A percentile compares a stretch with the other conserved stretches of the same genome.
Evolutionary conservation across 2,329 filamentous ascomycete species (phyloP).

Genomic region (Claviceps purpurea): DNA sequence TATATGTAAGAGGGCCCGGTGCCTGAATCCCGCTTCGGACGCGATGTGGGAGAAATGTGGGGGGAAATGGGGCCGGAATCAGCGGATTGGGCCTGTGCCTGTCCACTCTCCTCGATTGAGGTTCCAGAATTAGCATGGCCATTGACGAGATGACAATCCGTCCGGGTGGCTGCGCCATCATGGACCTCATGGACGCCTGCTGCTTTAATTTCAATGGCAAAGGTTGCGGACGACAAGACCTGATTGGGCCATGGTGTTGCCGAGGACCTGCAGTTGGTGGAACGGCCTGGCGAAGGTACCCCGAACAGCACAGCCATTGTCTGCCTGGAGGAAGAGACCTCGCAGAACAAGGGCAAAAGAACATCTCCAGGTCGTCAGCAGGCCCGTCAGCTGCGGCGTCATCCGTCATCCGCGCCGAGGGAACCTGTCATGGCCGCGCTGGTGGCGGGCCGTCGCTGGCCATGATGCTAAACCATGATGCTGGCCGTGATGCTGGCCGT

Average conservation of each 20-base stretch:
- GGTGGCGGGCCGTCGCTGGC: no score
- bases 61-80: constrained; percentile 12
- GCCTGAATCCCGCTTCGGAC: background rate
- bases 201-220: background rate
- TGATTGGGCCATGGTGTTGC: background rate
- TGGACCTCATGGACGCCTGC: background rate
- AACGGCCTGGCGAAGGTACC: no score
- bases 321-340: no score
- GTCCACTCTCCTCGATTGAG: background rate
- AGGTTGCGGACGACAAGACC: background rate
- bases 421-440: no score
- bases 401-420: no score
- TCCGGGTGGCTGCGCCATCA: constrained; percentile 20
- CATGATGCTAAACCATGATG: no score
- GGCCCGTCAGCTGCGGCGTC: no score
- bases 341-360: no score
- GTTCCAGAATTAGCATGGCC: constrained; percentile 22
- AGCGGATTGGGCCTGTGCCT: constrained; percentile 6
- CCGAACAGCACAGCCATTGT: no score
- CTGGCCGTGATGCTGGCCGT: no score
- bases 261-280: background rate
- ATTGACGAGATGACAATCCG: constrained; percentile 2
- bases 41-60: background rate
- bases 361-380: no score
- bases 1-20: background rate